Conservation (phyloP, 1,284 basidiomycete species). For the Ganoderma multipileum region DNA sequence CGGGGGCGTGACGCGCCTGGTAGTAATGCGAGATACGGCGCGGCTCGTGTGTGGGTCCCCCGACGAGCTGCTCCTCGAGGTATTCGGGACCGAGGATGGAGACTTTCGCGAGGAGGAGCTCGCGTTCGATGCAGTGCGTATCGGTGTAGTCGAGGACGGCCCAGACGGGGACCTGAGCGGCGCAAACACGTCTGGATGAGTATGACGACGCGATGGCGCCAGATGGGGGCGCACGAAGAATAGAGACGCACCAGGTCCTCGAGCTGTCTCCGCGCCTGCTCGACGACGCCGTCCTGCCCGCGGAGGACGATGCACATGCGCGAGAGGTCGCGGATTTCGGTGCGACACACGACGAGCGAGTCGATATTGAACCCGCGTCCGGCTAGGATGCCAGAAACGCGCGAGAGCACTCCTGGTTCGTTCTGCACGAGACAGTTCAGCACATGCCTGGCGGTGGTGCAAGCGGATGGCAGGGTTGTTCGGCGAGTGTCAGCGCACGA, state of each 20-base stretch:
- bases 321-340: constrained; percentile 96
- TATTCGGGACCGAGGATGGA: constrained; percentile 98
- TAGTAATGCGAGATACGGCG: constrained; percentile 42
- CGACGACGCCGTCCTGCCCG: constrained; percentile 97
- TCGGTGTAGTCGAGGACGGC: constrained; percentile 96
- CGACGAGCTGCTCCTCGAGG: constrained; percentile 86
- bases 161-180: constrained; percentile 90
- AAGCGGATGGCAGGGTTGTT: neutral
- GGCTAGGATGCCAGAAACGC: constrained; percentile 97
- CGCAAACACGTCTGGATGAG: neutral
- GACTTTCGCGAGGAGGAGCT: constrained; percentile 54
- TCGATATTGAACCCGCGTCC: constrained; percentile 99
- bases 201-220: neutral
- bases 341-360: constrained; percentile 97
- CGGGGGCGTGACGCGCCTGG: constrained; percentile 11
- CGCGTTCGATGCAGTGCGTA: constrained; percentile 64
- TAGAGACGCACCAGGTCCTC: constrained; percentile 83
- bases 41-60: constrained; percentile 83
- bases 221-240: neutral
- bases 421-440: constrained; percentile 99
- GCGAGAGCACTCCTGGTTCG: constrained; percentile 97
- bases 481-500: neutral
- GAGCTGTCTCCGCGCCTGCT: constrained; percentile 93
- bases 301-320: constrained; percentile 98
- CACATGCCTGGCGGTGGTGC: constrained; percentile 70